phyloP scores from a whole-genome alignment of 2,329 filamentous ascomycete species.

The Alternaria ethzedia region DNA sequence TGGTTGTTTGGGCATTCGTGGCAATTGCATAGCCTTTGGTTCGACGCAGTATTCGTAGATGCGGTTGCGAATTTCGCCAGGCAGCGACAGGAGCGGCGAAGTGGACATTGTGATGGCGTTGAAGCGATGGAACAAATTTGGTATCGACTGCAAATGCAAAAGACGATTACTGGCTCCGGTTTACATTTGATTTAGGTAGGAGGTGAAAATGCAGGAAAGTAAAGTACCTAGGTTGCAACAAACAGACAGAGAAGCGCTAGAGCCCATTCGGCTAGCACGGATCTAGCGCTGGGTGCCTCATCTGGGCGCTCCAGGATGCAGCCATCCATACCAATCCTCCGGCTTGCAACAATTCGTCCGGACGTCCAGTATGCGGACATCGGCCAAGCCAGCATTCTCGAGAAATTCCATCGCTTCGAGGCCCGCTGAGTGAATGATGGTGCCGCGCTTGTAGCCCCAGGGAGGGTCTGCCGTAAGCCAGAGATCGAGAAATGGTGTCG shows the following conservation, averaged over 20 bases:
- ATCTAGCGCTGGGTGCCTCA: neutral
- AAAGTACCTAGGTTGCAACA: no score
- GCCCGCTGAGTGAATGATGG: neutral
- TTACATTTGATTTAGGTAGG: rapidly evolving
- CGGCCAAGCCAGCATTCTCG: neutral
- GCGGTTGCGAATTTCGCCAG: conserved; percentile 6
- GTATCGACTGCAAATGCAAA: no score
- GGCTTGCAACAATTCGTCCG: neutral
- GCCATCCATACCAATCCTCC: neutral
- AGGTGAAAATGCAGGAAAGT: no score
- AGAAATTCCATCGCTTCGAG: neutral
- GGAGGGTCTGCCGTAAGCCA: neutral
- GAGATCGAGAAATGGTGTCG: neutral
- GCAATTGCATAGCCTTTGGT: neutral
- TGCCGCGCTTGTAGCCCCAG: neutral
- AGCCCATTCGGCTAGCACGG: neutral
- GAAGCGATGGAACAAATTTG: neutral
- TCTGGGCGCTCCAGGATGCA: neutral
- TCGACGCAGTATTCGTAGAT: conserved; percentile 2
- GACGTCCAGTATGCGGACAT: neutral
- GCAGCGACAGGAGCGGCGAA: neutral
- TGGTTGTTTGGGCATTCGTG: neutral
- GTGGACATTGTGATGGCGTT: neutral
- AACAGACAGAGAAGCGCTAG: neutral
- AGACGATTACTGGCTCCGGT: no score